Base-by-base conservation (phyloP, 345 rosid species). In the Eucalyptus sp. region DNA sequence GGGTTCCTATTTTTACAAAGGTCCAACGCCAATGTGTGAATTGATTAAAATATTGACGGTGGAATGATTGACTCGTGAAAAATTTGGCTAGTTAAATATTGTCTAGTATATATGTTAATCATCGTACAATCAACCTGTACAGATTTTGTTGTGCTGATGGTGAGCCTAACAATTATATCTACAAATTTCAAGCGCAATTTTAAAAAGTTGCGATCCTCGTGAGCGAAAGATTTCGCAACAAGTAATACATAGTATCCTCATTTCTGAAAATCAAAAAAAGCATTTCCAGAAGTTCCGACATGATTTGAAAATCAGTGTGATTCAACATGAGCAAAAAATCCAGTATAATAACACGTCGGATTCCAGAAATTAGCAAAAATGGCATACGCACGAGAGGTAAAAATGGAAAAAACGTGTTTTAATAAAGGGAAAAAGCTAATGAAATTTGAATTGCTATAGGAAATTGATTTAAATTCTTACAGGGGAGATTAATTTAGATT, bases 151-250 rank as follows among this genome's bases (percentile, higher is more conserved):
- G 7, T n/a, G 15, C 3, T 64, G 20, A 4, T 29, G 37, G 10
- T 29, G 76, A n/a, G 37, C 76, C 76, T n/a, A 64, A 64, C 5
- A n/a, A 64, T 64, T 52, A 52, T 52, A 18, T 52, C 58, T n/a
- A 14, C 10, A 64, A 64, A 64, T 64, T 64, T 64, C 18, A 64
- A 64, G 9, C 2, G 33, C 41, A 13, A 64, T 64, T 64, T 64
- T 0, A 15, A n/a, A 13, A n/a, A 29, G 71, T 13, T 64, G 37
- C 7, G 76, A n/a, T 4, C 37, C 41, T 4, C 0, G 0, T 54
- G 11, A 56, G 62, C 29, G 1, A 56, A 56, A 56, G 29, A 56
- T 56, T 24, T 22, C 0, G 1, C 29, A 56, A 56, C 12, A 24
- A 56, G 13, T 24, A 24, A 56, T 56, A 24, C 29, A 56, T 9